phyloP scores from a whole-genome alignment of 768 basidiomycete species.

The Chalciporus sphaerocephalus region DNA sequence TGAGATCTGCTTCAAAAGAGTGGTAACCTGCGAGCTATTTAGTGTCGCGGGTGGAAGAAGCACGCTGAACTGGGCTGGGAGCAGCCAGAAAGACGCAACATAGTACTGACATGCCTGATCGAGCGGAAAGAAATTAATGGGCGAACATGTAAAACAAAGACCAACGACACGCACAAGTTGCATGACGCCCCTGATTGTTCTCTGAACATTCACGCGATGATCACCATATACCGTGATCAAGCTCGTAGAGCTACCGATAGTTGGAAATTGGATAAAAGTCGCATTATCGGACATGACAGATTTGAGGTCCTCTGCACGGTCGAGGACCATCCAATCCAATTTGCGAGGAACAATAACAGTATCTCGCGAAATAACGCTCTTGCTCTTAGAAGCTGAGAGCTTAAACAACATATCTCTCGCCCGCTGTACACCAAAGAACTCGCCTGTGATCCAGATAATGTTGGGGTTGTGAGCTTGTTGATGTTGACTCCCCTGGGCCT shows the following conservation, averaged over 20 bases:
- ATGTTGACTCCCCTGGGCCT: constrained; percentile 19
- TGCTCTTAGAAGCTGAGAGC: constrained; percentile 84
- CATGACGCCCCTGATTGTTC: constrained; percentile 93
- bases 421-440: constrained; percentile 93
- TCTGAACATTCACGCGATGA: constrained; percentile 87
- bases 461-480: constrained; percentile 55
- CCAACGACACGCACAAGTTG: constrained; percentile 62
- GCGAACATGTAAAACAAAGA: constrained; percentile 7
- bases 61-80: constrained; percentile 91
- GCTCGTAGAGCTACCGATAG: constrained; percentile 88
- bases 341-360: constrained; percentile 94
- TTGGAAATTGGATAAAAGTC: constrained; percentile 90
- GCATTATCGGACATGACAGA: constrained; percentile 94
- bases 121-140: constrained; percentile 11
- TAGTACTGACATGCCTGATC: constrained; percentile 89
- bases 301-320: constrained; percentile 90
- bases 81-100: constrained; percentile 94
- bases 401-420: constrained; percentile 94
- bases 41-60: constrained; percentile 78
- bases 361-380: constrained; percentile 85
- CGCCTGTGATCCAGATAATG: constrained; percentile 93
- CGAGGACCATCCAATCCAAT: constrained; percentile 97
- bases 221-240: constrained; percentile 93
- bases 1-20: constrained; percentile 82
- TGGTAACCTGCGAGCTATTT: constrained; percentile 77